Percentiles rank a stretch among this genome's conserved stretches.
Evolutionary conservation across 139 green algal species (phyloP).

Genomic region (Nannochloris sp.): DNA sequence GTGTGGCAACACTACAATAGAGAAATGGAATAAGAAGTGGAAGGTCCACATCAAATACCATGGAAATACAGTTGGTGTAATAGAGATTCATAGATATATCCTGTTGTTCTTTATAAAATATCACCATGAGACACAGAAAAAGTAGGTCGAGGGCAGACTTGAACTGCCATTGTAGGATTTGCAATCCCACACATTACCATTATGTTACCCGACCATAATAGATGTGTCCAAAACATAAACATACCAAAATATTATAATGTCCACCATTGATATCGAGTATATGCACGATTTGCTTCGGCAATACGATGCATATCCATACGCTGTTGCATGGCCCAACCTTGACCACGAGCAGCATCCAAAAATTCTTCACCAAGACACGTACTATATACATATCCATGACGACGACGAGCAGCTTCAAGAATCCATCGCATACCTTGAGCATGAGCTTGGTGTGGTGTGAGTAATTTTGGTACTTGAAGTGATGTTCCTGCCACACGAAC

Average conservation of each 20-base stretch:
- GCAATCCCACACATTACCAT: conserved; percentile 28
- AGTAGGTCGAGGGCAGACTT: conserved; percentile 21
- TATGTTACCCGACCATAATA: conserved; percentile 30
- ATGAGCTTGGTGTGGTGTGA: conserved; percentile 31
- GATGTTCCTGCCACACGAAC: conserved; percentile 30
- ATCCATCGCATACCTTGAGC: conserved; percentile 38
- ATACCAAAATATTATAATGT: conserved; percentile 1
- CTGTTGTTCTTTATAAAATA: no score
- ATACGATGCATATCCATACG: conserved; percentile 35
- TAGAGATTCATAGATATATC: neutral
- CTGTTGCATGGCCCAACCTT: conserved; percentile 27
- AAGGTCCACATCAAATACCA: conserved; percentile 48
- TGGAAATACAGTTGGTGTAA: neutral
- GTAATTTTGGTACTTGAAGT: conserved; percentile 29
- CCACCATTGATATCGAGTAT: conserved; percentile 44
- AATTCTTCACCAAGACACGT: conserved; percentile 35
- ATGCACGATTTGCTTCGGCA: conserved; percentile 36
- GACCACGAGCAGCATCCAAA: conserved; percentile 35
- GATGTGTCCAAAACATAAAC: no score
- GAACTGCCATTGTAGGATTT: conserved; percentile 37
- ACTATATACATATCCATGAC: conserved; percentile 23
- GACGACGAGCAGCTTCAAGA: conserved; percentile 31
- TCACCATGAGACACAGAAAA: no score
- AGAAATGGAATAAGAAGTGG: conserved; percentile 41
- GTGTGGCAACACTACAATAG: conserved; percentile 30